Evolutionary conservation across 148 eudicot species (phyloP), one percentile per base, ranked within the genome.

Genomic region (Tetragonia tetragonoides): DNA sequence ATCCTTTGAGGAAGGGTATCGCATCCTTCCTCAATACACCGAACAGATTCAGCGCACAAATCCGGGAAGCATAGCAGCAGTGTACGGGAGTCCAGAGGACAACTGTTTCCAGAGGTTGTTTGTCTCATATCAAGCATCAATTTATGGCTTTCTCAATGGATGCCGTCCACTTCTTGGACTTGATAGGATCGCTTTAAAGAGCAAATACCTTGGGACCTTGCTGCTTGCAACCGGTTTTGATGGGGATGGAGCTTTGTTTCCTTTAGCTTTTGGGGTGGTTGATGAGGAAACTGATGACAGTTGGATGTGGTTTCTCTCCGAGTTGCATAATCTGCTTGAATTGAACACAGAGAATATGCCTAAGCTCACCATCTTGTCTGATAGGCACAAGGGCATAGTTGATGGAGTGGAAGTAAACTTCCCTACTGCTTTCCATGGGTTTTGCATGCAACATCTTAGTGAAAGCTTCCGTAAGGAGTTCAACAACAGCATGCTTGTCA

Each of bases 301-400:
- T 42, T 91, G 97, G 97, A 91, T 89, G 93, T 91, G 97, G 97
- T 90, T 91, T 65, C 89, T 91, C 54, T 89, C 93, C 37, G 93
- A 91, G 82, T 76, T 91, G 68, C 91, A 87, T 65, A 83, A 74
- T 59, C 84, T 91, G 60, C 88, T 91, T 28, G 93, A 90, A 63
- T 80, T 81, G 18, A 91, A 91, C 76, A 84, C 95, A 4, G 93
- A 91, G 70, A 86, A 89, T 77, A 89, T 91, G 91, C 95, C 91
- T 38, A 81, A 86, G 79, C 88, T 91, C 11, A 91, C 88, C 6
- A 85, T 91, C 75, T 86, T 91, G 79, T 91, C 95, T 12, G 85
- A 91, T 78, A 86, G 92, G 71, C 87, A 85, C 59, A 91, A 81
- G 76, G 83, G 90, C 40, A 86, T 89, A 15, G 85, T 80, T 2